Percentiles rank a stretch among this genome's conserved stretches.
phyloP scores from a whole-genome alignment of 2,329 filamentous ascomycete species.

The Claviceps sp. region DNA sequence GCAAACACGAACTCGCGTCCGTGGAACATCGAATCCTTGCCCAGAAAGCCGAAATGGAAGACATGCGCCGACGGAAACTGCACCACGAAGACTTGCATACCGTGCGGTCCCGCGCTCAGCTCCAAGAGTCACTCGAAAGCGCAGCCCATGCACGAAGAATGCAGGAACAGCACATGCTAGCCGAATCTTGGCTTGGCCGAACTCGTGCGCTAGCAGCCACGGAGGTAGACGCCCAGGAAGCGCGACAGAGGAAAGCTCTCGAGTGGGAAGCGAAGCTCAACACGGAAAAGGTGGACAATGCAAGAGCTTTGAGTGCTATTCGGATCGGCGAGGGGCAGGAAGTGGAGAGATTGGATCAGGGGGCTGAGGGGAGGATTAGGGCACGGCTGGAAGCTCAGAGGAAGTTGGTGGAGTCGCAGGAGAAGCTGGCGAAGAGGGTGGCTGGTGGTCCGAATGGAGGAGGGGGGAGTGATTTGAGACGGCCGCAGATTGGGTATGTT shows the following conservation, averaged over 20 bases:
- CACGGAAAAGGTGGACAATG: slow-evolving; percentile 32
- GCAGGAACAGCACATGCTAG: slow-evolving; percentile 33
- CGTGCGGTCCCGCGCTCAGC: slow-evolving; percentile 29
- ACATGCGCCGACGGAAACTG: slow-evolving; percentile 32
- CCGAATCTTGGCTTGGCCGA: slow-evolving; percentile 31
- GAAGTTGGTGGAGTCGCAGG: slow-evolving; percentile 36
- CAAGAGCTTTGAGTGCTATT: slow-evolving; percentile 35
- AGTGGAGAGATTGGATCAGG: slow-evolving; percentile 33
- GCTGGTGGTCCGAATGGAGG: slow-evolving; percentile 22
- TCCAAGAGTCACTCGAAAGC: slow-evolving; percentile 29
- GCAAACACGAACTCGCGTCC: slow-evolving; percentile 36
- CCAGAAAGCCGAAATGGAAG: slow-evolving; percentile 37
- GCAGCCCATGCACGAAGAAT: slow-evolving; percentile 22
- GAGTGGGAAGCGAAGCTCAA: slow-evolving; percentile 36
- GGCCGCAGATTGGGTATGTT: slow-evolving; percentile 45
- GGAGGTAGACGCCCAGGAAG: slow-evolving; percentile 32
- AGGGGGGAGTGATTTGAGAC: slow-evolving; percentile 18
- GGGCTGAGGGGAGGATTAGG: slow-evolving; percentile 31
- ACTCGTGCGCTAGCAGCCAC: slow-evolving; percentile 31
- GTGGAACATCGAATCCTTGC: slow-evolving; percentile 37
- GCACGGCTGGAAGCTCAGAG: slow-evolving; percentile 36
- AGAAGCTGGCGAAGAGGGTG: slow-evolving; percentile 27
- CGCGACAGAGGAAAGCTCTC: slow-evolving; percentile 29
- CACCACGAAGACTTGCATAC: slow-evolving; percentile 31
- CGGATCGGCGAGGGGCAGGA: slow-evolving; percentile 37